Conservation (phyloP, 805 yeast genomes). For the Metschnikowia cubensis region DNA sequence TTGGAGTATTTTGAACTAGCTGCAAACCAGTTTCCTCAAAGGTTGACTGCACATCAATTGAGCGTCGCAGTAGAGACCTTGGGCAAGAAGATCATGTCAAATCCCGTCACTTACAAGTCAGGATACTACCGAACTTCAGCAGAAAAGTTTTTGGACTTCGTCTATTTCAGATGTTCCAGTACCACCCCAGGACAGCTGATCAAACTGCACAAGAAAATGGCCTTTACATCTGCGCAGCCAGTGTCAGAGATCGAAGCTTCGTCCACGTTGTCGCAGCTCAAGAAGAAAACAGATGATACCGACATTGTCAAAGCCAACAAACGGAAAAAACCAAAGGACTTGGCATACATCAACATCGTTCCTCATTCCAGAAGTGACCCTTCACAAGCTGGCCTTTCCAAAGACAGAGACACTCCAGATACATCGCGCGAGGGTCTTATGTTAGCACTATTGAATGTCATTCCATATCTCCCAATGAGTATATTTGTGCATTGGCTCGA, state of each 20-base stretch:
- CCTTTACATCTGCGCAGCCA: constrained; percentile 37
- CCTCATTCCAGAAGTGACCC: constrained; percentile 10
- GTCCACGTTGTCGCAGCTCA: constrained; percentile 30
- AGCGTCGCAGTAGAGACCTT: constrained; percentile 54
- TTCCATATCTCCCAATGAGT: constrained; percentile 49
- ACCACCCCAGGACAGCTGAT: constrained; percentile 30
- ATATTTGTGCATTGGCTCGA: constrained; percentile 46
- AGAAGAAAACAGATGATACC: constrained; percentile 16
- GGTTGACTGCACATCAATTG: constrained; percentile 52
- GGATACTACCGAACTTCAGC: constrained; percentile 16
- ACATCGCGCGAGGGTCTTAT: constrained; percentile 48
- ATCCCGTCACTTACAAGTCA: constrained; percentile 17
- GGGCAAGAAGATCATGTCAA: constrained; percentile 38
- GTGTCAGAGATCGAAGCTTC: constrained; percentile 34
- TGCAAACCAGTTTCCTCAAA: constrained; percentile 52
- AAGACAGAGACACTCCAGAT: constrained; percentile 27
- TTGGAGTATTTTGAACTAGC: constrained; percentile 45
- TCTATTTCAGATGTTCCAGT: constrained; percentile 40
- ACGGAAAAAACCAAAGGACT: constrained; percentile 31
- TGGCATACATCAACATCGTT: constrained; percentile 12
- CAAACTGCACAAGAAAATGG: constrained; percentile 1
- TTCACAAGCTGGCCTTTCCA: background rate
- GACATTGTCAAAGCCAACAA: constrained; percentile 30
- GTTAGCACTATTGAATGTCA: constrained; percentile 43
- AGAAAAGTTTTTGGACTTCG: constrained; percentile 38